A percentile compares a stretch with the other conserved stretches of the same genome.
Evolutionary conservation across 1,139 yeast species (phyloP).

Genomic region (Waltiozyma sp.): DNA sequence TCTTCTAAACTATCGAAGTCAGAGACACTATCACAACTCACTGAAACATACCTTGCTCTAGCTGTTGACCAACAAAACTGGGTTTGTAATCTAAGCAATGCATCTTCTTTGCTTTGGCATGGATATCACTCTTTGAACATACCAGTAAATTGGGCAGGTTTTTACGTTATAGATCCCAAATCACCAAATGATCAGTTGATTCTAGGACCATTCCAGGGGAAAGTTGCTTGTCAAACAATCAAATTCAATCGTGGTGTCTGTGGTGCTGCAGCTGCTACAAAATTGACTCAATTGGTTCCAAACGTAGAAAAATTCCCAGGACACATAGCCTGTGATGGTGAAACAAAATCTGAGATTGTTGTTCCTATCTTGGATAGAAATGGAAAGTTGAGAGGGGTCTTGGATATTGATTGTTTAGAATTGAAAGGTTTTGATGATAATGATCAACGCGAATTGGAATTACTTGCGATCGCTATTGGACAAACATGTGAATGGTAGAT

Average conservation of each 20-base stretch:
- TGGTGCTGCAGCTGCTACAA: slow-evolving; percentile 62
- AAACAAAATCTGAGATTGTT: slow-evolving; percentile 84
- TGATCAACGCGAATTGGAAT: slow-evolving; percentile 52
- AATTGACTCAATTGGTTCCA: slow-evolving; percentile 58
- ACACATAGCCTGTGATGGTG: slow-evolving; percentile 96
- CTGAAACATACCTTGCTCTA: slow-evolving; percentile 57
- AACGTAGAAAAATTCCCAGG: slow-evolving; percentile 77
- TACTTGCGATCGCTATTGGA: slow-evolving; percentile 41
- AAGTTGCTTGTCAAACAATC: slow-evolving; percentile 87
- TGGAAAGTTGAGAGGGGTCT: slow-evolving; percentile 52
- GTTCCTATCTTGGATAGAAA: slow-evolving; percentile 55
- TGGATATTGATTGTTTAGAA: slow-evolving; percentile 74
- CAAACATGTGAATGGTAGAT: slow-evolving; percentile 31
- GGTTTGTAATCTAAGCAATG: slow-evolving; percentile 84
- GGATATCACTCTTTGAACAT: slow-evolving; percentile 57
- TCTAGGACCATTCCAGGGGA: slow-evolving; percentile 92
- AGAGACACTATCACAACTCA: slow-evolving; percentile 49
- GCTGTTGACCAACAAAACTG: slow-evolving; percentile 57
- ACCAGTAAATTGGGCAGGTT: slow-evolving; percentile 87
- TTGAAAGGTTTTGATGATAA: slow-evolving; percentile 51
- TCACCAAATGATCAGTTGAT: slow-evolving; percentile 35
- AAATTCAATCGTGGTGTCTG: slow-evolving; percentile 80
- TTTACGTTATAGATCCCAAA: slow-evolving; percentile 40
- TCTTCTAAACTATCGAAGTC: slow-evolving; percentile 27
- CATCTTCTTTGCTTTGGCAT: slow-evolving; percentile 80